Base-by-base conservation (phyloP, 139 green algal species). In the Asterochloris erici region DNA sequence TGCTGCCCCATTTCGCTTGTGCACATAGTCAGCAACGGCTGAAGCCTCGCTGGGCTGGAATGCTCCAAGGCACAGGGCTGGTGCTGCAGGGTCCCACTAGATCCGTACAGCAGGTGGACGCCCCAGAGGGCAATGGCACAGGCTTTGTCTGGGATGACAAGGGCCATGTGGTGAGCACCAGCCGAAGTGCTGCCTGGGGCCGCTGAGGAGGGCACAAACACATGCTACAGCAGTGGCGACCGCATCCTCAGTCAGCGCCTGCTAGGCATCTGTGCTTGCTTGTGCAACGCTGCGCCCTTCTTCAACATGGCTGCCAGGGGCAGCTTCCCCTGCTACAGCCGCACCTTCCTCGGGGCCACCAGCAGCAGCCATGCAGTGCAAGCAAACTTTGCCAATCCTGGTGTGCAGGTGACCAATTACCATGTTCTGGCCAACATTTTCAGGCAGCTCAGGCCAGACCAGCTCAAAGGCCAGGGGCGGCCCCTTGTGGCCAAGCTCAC, bases 51-150 rank as follows among this genome's bases (percentile, higher is more conserved):
- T 71, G 26, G 26, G 16, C 2, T 28, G 19, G 14, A 23, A 13
- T 29, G 12, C 21, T 63, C 60, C 47, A 16, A 27, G 21, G 15
- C 14, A 70, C 11, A 15, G 26, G 77, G 54, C 28, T 24, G n/a
- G 61, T 77, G 27, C 74, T 87, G 68, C 64, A 77, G 19, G 83
- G 79, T 54, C 66, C n/a, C 60, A 66, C 64, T 2, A 63, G 74
- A 11, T 29, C 28, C 14, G 73, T 13, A 16, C 54, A 61, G 13
- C 27, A 15, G 61, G 84, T 85, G 23, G 93, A 94, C 26, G 64
- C 90, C 23, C 89, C 93, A 47, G 90, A 95, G 82, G 93, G 93
- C 79, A 97, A 97, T 71, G 93, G 93, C 76, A 94, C 80, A 63
- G 93, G 92, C 23, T 92, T 98, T 64, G 81, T 98, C 0, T 96